Percentiles rank a stretch among this genome's conserved stretches.
These are phyloP conservation scores for Eucommia ulmoides DNA, from an alignment of 257 asterid species.

Conservation along the genomic window DNA sequence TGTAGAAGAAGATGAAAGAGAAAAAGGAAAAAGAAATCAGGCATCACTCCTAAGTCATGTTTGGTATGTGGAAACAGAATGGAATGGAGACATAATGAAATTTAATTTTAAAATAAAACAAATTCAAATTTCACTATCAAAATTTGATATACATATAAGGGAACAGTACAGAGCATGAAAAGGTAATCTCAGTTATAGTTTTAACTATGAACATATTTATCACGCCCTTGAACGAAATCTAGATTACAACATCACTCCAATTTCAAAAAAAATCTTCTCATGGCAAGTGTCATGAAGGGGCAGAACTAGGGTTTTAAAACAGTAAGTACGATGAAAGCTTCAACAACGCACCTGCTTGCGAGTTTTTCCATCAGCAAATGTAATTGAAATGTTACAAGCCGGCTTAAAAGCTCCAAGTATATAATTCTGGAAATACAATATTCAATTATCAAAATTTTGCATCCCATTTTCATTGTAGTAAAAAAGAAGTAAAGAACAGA, in stretches of 20 bases:
- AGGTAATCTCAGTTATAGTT: neutral
- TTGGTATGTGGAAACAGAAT: no score
- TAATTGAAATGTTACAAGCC: conserved; percentile 63
- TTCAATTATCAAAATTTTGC: no score
- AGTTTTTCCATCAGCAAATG: conserved; percentile 68
- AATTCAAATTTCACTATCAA: no score
- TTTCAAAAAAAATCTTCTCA: conserved; percentile 1
- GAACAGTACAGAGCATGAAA: neutral
- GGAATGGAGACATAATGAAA: no score
- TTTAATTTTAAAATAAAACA: no score
- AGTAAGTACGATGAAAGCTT: neutral
- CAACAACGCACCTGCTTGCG: conserved; percentile 61
- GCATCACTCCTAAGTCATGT: no score
- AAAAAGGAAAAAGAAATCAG: no score
- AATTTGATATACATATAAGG: no score
- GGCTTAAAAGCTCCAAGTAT: conserved; percentile 91
- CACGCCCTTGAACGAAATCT: neutral
- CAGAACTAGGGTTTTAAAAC: neutral
- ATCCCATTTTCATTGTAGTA: no score
- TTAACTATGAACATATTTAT: neutral
- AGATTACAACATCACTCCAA: neutral
- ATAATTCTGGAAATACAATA: conserved; percentile 44
- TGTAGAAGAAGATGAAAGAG: no score
- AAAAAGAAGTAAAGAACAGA: no score
- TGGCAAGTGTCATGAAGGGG: neutral